Evolutionary conservation across 495 filamentous ascomycete species (phyloP).

Genomic region (Delitschia confertaspora): DNA sequence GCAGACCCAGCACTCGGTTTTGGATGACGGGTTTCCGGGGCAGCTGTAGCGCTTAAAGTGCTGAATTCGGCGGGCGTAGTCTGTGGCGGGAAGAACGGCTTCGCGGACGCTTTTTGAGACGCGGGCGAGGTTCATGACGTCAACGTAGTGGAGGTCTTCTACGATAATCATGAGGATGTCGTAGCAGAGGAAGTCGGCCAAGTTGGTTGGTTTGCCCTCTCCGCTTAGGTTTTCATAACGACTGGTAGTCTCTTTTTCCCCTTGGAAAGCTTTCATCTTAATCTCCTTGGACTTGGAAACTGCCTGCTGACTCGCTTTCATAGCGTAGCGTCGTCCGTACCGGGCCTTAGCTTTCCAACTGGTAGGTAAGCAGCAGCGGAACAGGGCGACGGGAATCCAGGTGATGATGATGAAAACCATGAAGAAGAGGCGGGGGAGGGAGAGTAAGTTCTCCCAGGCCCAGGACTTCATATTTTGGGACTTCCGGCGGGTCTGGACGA

Average conservation of each 20-base stretch:
- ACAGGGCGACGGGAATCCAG: slow-evolving; percentile 2
- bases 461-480: too few species aligned
- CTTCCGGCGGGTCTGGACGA: not conserved
- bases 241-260: not conserved
- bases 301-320: slow-evolving; percentile 3
- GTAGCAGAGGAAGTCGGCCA: slow-evolving; percentile 21
- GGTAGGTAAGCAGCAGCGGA: slow-evolving; percentile 17
- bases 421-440: slow-evolving; percentile 7
- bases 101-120: slow-evolving; percentile 19
- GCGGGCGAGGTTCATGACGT: slow-evolving; percentile 17
- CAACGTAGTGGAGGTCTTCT: slow-evolving; percentile 17
- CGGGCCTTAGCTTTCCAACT: slow-evolving; percentile 11
- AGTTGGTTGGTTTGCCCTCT: not conserved
- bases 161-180: slow-evolving; percentile 22
- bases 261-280: not conserved
- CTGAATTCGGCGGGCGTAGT: slow-evolving; percentile 3
- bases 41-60: slow-evolving; percentile 22
- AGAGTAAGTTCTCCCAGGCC: slow-evolving; percentile 2
- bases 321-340: slow-evolving; percentile 10
- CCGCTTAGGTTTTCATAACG: not conserved
- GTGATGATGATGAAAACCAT: not conserved
- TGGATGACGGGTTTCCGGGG: not conserved
- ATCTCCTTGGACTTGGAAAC: not conserved
- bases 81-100: slow-evolving; percentile 13
- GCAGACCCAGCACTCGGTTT: slow-evolving; percentile 22